Evolutionary conservation across 2,329 filamentous ascomycete species (phyloP), one percentile per base, ranked within the genome.

Genomic region (Bisporella sp.): DNA sequence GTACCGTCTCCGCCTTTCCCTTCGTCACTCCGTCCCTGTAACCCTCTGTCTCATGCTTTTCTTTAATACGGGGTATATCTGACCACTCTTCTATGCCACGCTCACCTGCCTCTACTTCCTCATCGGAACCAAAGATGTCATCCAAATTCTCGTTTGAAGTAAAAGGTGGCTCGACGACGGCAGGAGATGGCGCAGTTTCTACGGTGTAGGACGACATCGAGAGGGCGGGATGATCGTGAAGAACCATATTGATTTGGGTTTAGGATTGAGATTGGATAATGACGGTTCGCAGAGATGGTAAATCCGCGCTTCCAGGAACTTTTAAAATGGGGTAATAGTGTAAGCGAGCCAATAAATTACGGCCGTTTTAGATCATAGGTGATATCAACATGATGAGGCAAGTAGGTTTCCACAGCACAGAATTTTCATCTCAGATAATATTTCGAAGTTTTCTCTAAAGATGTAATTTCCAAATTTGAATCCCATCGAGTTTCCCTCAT

Each of bases 11-110:
- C 30, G 79, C 79, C 66, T 97, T 97, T 32, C 86, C 87, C 3
- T 73, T 73, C 0, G 85, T 78, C 48, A 97, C 79, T 42, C 92
- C 93, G 62, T 96, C 91, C 52, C 92, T 85, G 69, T 97, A 97
- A 21, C 93, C 93, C 39, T 87, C 84, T 6, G 87, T 96, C 49
- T 63, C 59, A 43, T 67, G 64, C 45, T 64, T 65, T 45, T 64
- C 61, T 31, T 58, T 59, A 31, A 65, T 40, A 2, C 61, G 51
- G 4, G 63, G 63, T n/a, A 65, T 59, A 55, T 65, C 63, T 3
- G 62, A 64, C 7, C 47, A 43, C 39, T 64, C 62, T 9, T 41
- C 21, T 40, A 64, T 63, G 6, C 57, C 40, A 40, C 48, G 44
- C 41, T 28, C 4, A 12, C 29, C 5, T 12, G 31, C 33, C 9